Conservation (phyloP, 495 filamentous ascomycete genomes). For the Annulohypoxylon nitens region DNA sequence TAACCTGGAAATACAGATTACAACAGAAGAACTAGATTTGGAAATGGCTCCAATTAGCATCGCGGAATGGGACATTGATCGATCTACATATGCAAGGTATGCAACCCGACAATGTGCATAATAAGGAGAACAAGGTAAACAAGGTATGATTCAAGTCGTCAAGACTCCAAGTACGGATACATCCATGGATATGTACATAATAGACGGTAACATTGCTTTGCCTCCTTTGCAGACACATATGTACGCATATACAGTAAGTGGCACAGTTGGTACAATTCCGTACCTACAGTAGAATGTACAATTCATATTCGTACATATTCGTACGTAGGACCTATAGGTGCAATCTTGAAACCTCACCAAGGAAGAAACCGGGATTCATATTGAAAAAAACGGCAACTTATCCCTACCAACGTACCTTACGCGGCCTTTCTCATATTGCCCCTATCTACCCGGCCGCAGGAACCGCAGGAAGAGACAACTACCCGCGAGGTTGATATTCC, state of each 20-base stretch:
- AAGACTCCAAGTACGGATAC: too few relatives aligned
- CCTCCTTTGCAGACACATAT: slow-evolving; percentile 32
- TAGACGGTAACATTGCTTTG: slow-evolving; percentile 33
- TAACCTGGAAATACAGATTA: slow-evolving; percentile 10
- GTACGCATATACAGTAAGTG: slow-evolving; percentile 32
- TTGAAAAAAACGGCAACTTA: slow-evolving; percentile 35
- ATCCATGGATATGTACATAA: too few relatives aligned
- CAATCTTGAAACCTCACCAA: slow-evolving; percentile 35
- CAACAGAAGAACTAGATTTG: background rate
- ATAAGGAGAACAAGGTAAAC: slow-evolving; percentile 8
- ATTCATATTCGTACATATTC: slow-evolving; percentile 16
- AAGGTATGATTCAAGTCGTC: slow-evolving; percentile 31
- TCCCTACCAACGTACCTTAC: slow-evolving; percentile 28
- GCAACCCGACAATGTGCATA: slow-evolving; percentile 39
- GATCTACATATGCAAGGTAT: slow-evolving; percentile 37
- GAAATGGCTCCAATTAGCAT: slow-evolving; percentile 10
- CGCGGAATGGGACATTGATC: slow-evolving; percentile 35
- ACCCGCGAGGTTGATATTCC: slow-evolving; percentile 24
- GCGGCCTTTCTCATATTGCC: slow-evolving; percentile 32
- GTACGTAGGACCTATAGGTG: slow-evolving; percentile 16
- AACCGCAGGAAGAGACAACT: slow-evolving; percentile 23
- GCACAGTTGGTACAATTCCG: background rate
- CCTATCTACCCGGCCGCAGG: slow-evolving; percentile 30
- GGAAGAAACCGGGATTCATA: slow-evolving; percentile 43
- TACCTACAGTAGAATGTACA: slow-evolving; percentile 19